A percentile compares a stretch with the other conserved stretches of the same genome.
These are phyloP conservation scores for Lavandula angustifolia DNA, from an alignment of 257 asterid genomes.

Conservation along the genomic window DNA sequence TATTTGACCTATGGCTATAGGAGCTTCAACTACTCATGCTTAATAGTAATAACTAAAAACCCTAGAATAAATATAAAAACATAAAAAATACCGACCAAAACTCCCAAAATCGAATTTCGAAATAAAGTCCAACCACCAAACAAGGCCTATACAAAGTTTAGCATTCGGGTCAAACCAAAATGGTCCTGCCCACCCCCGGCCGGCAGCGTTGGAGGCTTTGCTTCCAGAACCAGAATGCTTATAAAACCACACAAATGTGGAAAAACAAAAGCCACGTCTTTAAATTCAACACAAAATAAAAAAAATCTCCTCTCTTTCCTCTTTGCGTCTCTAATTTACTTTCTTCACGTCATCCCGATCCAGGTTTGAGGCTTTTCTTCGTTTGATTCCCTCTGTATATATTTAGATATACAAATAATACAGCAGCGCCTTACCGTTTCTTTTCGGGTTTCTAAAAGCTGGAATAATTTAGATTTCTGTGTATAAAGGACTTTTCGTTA, in stretches of 20 bases:
- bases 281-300: constrained; percentile 25
- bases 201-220: background rate
- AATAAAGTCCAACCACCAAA: too few relatives aligned
- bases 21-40: too few relatives aligned
- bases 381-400: constrained; percentile 33
- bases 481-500: constrained; percentile 3
- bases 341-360: constrained; percentile 18
- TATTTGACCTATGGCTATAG: too few relatives aligned
- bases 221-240: background rate
- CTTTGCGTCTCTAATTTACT: constrained; percentile 20
- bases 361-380: constrained; percentile 38
- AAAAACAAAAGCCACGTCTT: constrained; percentile 31
- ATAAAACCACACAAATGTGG: constrained; percentile 45
- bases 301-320: constrained; percentile 28
- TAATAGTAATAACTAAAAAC: too few relatives aligned
- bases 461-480: constrained; percentile 31
- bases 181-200: constrained; percentile 23
- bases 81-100: too few relatives aligned
- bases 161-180: constrained; percentile 33
- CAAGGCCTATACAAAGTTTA: constrained; percentile 10
- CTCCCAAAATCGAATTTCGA: too few relatives aligned
- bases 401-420: background rate
- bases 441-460: constrained; percentile 25
- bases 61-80: too few relatives aligned
- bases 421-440: constrained; percentile 17